A percentile compares a stretch with the other conserved stretches of the same genome.
These are phyloP conservation scores for Thelonectria blattea DNA, from an alignment of 2,329 filamentous ascomycete genomes.

Conservation along the genomic window DNA sequence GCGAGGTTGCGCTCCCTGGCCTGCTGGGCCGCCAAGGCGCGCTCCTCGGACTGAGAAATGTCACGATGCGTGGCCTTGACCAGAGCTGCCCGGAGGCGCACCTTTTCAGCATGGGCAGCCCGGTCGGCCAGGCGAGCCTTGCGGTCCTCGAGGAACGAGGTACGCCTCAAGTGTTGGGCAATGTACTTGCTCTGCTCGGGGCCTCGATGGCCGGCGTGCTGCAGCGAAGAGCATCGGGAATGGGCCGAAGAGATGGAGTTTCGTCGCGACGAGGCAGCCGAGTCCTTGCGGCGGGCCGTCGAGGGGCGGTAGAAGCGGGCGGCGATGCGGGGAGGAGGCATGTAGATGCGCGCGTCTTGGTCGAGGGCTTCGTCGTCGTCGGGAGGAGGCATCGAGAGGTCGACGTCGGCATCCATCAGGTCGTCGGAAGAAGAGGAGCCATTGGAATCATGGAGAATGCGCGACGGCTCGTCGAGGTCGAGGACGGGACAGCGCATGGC, in stretches of 20 bases:
- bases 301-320: conserved; percentile 76
- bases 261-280: conserved; percentile 77
- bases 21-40: conserved; percentile 77
- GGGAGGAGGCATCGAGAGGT: conserved; percentile 47
- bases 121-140: conserved; percentile 81
- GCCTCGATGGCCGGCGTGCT: conserved; percentile 57
- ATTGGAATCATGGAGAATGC: conserved; percentile 47
- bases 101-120: conserved; percentile 83
- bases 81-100: conserved; percentile 75
- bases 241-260: conserved; percentile 81
- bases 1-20: conserved; percentile 81
- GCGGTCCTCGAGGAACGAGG: conserved; percentile 80
- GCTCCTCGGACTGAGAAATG: conserved; percentile 73
- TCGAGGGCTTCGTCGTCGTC: conserved; percentile 45
- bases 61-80: conserved; percentile 73
- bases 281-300: conserved; percentile 73
- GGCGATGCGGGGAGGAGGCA: conserved; percentile 77
- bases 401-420: conserved; percentile 42
- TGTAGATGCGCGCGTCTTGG: conserved; percentile 50
- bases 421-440: conserved; percentile 41
- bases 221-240: conserved; percentile 68
- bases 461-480: conserved; percentile 50
- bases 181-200: conserved; percentile 76
- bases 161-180: conserved; percentile 78
- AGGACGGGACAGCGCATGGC: conserved; percentile 52